phyloP scores from a whole-genome alignment of 2,329 filamentous ascomycete species.

The Mariannaea sp. region DNA sequence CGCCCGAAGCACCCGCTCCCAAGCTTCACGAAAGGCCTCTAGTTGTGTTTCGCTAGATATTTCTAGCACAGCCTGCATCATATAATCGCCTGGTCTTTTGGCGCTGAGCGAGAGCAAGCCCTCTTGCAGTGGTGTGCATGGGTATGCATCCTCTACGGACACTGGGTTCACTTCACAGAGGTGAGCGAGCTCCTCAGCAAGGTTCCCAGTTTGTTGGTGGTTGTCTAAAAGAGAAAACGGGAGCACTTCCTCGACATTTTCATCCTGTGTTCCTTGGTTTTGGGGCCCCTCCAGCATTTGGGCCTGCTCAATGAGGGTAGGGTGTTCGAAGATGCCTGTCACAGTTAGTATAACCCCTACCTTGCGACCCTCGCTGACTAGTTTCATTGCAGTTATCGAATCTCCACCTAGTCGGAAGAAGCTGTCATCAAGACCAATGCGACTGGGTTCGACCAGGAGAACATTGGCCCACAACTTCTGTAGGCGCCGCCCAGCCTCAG shows the following conservation, averaged over 20 bases:
- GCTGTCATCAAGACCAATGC: constrained; percentile 49
- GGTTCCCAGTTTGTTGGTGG: too few species aligned
- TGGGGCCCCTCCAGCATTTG: too few species aligned
- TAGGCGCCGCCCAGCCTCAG: constrained; percentile 28
- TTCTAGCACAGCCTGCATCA: constrained; percentile 22
- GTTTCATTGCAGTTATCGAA: constrained; percentile 54
- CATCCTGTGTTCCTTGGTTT: too few species aligned
- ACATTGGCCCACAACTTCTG: constrained; percentile 45
- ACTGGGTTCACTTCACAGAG: too few species aligned
- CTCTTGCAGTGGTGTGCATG: constrained; percentile 43
- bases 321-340: constrained; percentile 46
- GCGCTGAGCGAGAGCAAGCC: constrained; percentile 41
- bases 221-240: too few species aligned
- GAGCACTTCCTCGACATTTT: too few species aligned
- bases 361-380: constrained; percentile 49
- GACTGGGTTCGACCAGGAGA: constrained; percentile 39
- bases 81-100: constrained; percentile 23
- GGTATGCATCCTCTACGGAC: constrained; percentile 42
- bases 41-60: constrained; percentile 15
- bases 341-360: constrained; percentile 49
- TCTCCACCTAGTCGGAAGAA: constrained; percentile 57
- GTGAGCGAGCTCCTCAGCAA: neutral
- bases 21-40: constrained; percentile 14
- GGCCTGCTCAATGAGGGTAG: too few species aligned
- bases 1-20: constrained; percentile 9